These are phyloP conservation scores for Ustilago xerochloae DNA, from an alignment of 1,284 basidiomycete species.

Conservation along the genomic window DNA sequence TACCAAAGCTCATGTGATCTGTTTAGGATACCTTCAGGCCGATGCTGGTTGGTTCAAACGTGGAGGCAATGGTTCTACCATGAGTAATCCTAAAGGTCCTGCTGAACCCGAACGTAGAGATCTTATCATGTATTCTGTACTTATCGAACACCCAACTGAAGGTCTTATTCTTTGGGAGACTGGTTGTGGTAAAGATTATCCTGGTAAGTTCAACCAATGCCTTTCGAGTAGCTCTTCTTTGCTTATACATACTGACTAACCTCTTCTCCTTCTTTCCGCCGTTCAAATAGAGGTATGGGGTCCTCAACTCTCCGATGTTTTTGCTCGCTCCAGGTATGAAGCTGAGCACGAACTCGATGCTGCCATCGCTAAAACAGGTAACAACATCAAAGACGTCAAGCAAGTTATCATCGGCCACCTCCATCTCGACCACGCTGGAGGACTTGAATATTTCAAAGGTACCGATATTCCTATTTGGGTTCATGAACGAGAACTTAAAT, in stretches of 20 bases:
- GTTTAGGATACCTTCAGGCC: constrained; percentile 60
- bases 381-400: constrained; percentile 58
- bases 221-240: background rate
- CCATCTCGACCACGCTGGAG: constrained; percentile 64
- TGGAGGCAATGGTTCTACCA: constrained; percentile 54
- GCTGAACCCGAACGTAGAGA: constrained; percentile 46
- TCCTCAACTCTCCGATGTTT: constrained; percentile 50
- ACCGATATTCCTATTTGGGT: constrained; percentile 61
- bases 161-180: constrained; percentile 66
- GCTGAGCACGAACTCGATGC: constrained; percentile 62
- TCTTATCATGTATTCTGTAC: constrained; percentile 54
- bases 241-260: background rate
- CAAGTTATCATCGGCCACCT: constrained; percentile 54
- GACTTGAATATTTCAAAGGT: constrained; percentile 52
- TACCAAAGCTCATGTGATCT: constrained; percentile 61
- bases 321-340: constrained; percentile 40
- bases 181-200: constrained; percentile 59
- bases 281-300: constrained; percentile 38
- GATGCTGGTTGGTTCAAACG: constrained; percentile 64
- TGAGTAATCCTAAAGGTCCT: constrained; percentile 48
- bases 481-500: constrained; percentile 61
- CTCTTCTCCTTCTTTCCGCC: background rate
- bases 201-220: constrained; percentile 6
- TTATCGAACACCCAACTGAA: constrained; percentile 65
- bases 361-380: constrained; percentile 59